Conservation (phyloP, 2,329 filamentous ascomycete genomes). For the Ophiosphaerella narmari region DNA sequence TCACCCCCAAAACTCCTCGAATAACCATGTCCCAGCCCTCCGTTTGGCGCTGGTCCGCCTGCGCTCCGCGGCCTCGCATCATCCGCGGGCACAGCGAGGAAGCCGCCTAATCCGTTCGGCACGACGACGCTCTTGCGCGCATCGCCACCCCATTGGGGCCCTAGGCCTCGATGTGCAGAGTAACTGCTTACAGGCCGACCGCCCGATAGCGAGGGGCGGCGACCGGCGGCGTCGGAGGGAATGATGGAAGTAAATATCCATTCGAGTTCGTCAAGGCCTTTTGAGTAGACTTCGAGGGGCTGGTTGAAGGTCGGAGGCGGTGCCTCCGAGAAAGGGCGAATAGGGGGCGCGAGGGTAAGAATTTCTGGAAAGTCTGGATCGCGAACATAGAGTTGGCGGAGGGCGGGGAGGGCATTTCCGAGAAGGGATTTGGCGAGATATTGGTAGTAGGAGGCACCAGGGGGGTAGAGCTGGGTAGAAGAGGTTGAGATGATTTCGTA, state of each 20-base stretch:
- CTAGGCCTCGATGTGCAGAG: conserved; percentile 52
- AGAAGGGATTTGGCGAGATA: conserved; percentile 86
- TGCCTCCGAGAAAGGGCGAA: conserved; percentile 55
- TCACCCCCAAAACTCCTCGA: conserved; percentile 27
- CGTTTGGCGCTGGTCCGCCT: conserved; percentile 30
- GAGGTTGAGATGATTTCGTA: conserved; percentile 76
- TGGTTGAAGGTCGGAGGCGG: conserved; percentile 55
- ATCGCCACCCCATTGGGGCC: conserved; percentile 63
- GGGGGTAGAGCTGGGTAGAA: conserved; percentile 59
- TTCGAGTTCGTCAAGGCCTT: conserved; percentile 69
- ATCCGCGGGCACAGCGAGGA: conserved; percentile 62
- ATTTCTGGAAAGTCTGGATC: conserved; percentile 82
- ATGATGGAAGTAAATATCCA: conserved; percentile 69
- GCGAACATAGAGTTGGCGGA: conserved; percentile 81
- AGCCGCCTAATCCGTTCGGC: conserved; percentile 69
- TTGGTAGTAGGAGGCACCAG: conserved; percentile 71
- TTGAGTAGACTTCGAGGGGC: conserved; percentile 66
- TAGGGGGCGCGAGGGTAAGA: conserved; percentile 72
- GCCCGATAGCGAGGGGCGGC: conserved; percentile 46
- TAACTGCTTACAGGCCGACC: conserved; percentile 54
- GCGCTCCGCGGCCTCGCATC: conserved; percentile 42
- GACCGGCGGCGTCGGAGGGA: conserved; percentile 52
- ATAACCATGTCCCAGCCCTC: conserved; percentile 30
- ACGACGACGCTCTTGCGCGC: conserved; percentile 66
- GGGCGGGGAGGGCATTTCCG: conserved; percentile 71